Evolutionary conservation across 768 basidiomycete species (phyloP), one percentile per base, ranked within the genome.

Genomic region (Serendipita sp.): DNA sequence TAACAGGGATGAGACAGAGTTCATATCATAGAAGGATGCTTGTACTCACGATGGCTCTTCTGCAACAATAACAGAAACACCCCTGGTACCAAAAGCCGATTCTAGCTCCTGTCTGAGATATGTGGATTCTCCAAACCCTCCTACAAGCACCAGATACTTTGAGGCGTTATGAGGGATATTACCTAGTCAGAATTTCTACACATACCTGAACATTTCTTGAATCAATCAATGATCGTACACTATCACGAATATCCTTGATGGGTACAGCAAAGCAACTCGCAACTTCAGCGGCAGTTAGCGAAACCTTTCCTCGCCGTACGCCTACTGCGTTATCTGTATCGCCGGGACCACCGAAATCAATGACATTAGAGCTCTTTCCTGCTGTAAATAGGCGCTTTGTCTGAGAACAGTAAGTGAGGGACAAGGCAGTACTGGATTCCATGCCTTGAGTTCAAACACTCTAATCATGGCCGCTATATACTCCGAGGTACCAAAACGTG

Each of bases 351-450:
- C 64, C 64, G 34, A 64, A 55, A 3, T 53, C 10, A 29, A 64
- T 60, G 11, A 64, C 52, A 36, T 13, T 18, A 2, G 64, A 40
- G 11, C 29, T 37, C 4, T 0, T 15, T 16, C 23, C 34, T 1
- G 29, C 64, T 23, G 55, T 52, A 46, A 64, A 64, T 6, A 58
- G 37, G 10, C 64, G 64, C 55, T 64, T 64, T 23, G 64, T 64
- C 53, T 64, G 43, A n/a, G 48, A 50, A 23, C 8, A 0, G 40
- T 40, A 13, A 50, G 48, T n/a, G 8, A 8, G 29, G 8, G n/a
- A 11, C 0, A 60, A 4, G 10, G 5, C 16, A 60, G n/a, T 10
- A 60, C 10, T 60, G 34, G 8, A 34, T 11, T 3, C 29, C 64
- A 5, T 15, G 34, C 16, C 36, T 31, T 53, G 36, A 36, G 23